Evolutionary conservation across 805 yeast species (phyloP), one percentile per base, ranked within the genome.

Genomic region (Monosporozyma yasuniensis): DNA sequence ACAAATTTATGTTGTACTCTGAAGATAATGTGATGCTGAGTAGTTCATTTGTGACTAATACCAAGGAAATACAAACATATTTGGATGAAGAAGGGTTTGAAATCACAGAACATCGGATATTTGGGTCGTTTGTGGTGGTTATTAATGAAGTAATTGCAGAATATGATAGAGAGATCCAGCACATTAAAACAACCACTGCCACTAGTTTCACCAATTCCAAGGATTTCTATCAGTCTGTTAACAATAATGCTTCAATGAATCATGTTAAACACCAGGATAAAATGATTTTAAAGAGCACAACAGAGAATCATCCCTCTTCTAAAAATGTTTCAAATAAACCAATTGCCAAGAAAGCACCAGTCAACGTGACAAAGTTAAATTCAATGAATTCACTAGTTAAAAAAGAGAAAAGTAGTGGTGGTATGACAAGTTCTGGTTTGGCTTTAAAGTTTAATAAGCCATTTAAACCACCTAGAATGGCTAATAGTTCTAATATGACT

Each of bases 381-480:
- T 9, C 25, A 18, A 30, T 34, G 28, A 10, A 18, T 10, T 4
- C 27, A 3, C 3, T 34, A 18, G 14, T 18, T 10, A 35, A 19
- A 12, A 18, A 37, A 6, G 27, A 38, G 10, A 28, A 32, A 12
- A 9, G 11, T n/a, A n/a, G n/a, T n/a, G 42, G 37, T 27, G 46
- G 42, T 11, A 16, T 23, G 11, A 41, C 39, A 12, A 34, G 23
- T 8, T 25, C 50, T 14, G 47, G 51, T n/a, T 43, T 64, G 19
- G 64, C 65, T 5, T 48, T 64, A 10, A 59, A 56, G 41, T 54
- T 61, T 47, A 62, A 63, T 45, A 55, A 47, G 48, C 69, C 67
- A 12, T 65, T 65, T 44, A 62, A 56, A 44, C 58, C 60, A 22
- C 68, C 68, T 2, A 50, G 59, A 49, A 50, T 46, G 47, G n/a